Base-by-base conservation (phyloP, 169 alveolate species). In the Cytauxzoon felis region DNA sequence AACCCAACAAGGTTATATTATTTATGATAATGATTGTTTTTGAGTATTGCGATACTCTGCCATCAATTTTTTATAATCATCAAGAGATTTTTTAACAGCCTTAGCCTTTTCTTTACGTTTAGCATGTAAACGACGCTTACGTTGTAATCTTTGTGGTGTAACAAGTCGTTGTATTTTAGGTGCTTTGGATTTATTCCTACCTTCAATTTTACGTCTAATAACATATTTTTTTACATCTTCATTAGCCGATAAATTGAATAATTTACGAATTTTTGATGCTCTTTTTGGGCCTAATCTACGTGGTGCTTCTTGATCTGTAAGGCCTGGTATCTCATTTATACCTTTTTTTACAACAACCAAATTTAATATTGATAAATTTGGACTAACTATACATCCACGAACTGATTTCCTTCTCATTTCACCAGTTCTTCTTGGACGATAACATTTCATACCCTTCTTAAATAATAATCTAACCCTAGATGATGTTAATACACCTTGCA, bases 211-310 rank as follows among this genome's bases (percentile, higher is more conserved):
- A 67, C 93, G 83, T 47, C 92, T 91, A 38, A 96, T 94, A 57
- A 96, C 98, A 90, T 84, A 95, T 88, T 93, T 93, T 63, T 98
- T 90, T 43, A 94, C 98, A 71, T 97, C 99, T 54, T 95, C 99
- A 18, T 87, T 72, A 63, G 88, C 89, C 71, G 87, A 89, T 63
- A 96, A 90, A 71, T 96, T 97, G 81, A 96, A 97, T 62, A 96
- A 86, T 88, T 95, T 98, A 78, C 99, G 94, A 73, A 98, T 96
- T 81, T 92, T 92, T 66, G 91, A 80, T 54, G 99, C 99, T 91
- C 99, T 93, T 96, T 98, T 98, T n/a, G 99, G 99, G 18, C 99
- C 99, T 50, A 97, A 88, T 69, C 99, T 95, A 65, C 98, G 91
- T 19, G 99, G 99, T 50, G 86, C 89, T 59, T 92, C 93, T 45